These are phyloP conservation scores for Metschnikowia vanudenii DNA, from an alignment of 805 yeast genomes.

Conservation along the genomic window DNA sequence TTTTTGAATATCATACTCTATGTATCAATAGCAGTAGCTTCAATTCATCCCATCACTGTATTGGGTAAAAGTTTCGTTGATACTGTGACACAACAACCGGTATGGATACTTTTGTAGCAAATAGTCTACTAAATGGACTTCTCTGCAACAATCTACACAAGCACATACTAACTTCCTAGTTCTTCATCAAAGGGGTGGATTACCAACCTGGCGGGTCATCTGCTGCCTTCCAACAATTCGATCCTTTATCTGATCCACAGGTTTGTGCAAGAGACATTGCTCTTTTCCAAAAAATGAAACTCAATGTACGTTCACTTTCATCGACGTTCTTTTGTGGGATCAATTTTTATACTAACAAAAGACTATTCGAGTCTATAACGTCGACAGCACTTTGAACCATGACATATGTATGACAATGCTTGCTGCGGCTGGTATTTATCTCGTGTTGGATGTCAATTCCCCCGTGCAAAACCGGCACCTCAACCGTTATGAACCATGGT, in stretches of 20 bases:
- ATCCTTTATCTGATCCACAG: slow-evolving; percentile 74
- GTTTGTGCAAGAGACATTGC: slow-evolving; percentile 79
- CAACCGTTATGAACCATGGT: slow-evolving; percentile 93
- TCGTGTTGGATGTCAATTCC: slow-evolving; percentile 88
- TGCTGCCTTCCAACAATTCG: slow-evolving; percentile 53
- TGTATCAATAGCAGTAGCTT: slow-evolving; percentile 3
- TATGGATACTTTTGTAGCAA: slow-evolving; percentile 26
- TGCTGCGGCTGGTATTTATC: slow-evolving; percentile 89
- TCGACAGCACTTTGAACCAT: slow-evolving; percentile 79
- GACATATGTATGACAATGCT: slow-evolving; percentile 88
- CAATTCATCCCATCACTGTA: slow-evolving; percentile 58
- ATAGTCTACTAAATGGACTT: background rate
- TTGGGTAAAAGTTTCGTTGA: slow-evolving; percentile 74
- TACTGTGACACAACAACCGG: slow-evolving; percentile 70
- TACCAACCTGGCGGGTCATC: slow-evolving; percentile 97
- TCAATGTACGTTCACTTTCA: slow-evolving; percentile 51
- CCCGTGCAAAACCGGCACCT: slow-evolving; percentile 76
- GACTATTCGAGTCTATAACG: slow-evolving; percentile 84
- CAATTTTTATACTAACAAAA: slow-evolving; percentile 19
- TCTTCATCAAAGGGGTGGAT: slow-evolving; percentile 83
- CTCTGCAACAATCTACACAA: background rate
- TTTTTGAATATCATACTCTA: background rate
- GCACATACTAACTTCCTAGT: slow-evolving; percentile 35
- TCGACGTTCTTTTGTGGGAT: background rate
- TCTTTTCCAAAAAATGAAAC: slow-evolving; percentile 78